Conservation (phyloP, 495 filamentous ascomycete genomes). For the Tuber umbilicatum region DNA sequence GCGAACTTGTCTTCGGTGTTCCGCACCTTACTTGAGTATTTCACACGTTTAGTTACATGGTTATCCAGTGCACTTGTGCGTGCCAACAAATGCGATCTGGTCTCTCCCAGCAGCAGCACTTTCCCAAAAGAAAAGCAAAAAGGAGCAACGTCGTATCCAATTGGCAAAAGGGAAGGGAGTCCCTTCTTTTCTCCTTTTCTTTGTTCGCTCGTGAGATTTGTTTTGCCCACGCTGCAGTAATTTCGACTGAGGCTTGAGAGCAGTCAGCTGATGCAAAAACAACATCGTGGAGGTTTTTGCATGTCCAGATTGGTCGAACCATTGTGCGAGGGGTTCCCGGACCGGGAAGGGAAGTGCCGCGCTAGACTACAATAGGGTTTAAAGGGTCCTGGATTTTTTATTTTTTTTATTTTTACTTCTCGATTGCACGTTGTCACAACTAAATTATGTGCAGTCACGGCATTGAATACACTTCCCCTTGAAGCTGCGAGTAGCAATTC, state of each 20-base stretch:
- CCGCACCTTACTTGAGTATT: not conserved
- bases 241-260: not conserved
- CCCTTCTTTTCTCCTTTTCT: not conserved
- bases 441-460: too few relatives aligned
- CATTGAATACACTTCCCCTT: too few relatives aligned
- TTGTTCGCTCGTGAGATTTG: not conserved
- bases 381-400: not conserved
- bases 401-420: not conserved
- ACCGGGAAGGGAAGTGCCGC: not conserved
- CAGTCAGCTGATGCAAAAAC: not conserved
- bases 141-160: not conserved
- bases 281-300: not conserved
- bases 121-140: not conserved
- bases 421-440: not conserved
- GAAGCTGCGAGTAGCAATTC: not conserved
- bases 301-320: not conserved
- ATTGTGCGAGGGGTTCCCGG: not conserved
- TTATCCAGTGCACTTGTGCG: not conserved
- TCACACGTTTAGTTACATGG: not conserved
- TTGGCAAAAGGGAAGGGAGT: not conserved
- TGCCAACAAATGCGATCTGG: not conserved
- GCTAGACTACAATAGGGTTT: not conserved
- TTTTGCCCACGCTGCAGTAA: not conserved
- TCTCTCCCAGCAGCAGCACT: not conserved
- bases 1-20: constrained; percentile 18